A percentile compares a stretch with the other conserved stretches of the same genome.
phyloP scores from a whole-genome alignment of 768 basidiomycete genomes.

The Auriculariales sp. region DNA sequence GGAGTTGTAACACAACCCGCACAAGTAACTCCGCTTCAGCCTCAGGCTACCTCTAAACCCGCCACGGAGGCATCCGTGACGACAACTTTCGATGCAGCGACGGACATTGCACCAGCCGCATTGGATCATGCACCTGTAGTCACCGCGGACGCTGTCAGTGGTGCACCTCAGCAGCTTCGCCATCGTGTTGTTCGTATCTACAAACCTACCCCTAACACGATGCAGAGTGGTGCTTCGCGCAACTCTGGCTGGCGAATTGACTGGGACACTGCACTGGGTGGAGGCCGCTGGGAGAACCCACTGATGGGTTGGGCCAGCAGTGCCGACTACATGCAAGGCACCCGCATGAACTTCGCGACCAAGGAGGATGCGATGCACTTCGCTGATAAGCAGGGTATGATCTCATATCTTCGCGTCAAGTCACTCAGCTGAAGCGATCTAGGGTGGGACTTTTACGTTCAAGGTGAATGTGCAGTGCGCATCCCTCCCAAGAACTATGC shows the following conservation, averaged over 20 bases:
- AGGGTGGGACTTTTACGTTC: slow-evolving; percentile 91
- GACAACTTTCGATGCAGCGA: neutral
- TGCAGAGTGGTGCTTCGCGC: slow-evolving; percentile 85
- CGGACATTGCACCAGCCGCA: neutral
- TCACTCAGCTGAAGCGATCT: slow-evolving; percentile 8
- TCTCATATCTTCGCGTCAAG: neutral
- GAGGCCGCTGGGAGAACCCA: slow-evolving; percentile 93
- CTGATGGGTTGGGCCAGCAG: slow-evolving; percentile 95
- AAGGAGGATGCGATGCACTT: slow-evolving; percentile 90
- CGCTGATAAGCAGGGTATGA: slow-evolving; percentile 86
- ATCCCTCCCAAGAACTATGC: slow-evolving; percentile 80
- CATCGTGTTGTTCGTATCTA: slow-evolving; percentile 85
- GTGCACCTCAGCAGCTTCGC: slow-evolving; percentile 76
- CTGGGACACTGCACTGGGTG: slow-evolving; percentile 81
- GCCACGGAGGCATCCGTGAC: neutral
- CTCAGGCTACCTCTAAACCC: neutral
- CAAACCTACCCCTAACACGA: slow-evolving; percentile 85
- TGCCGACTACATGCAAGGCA: slow-evolving; percentile 94
- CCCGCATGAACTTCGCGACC: slow-evolving; percentile 64
- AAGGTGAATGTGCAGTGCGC: slow-evolving; percentile 43
- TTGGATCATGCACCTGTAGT: slow-evolving; percentile 26
- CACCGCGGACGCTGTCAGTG: slow-evolving; percentile 72
- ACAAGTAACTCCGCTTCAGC: neutral
- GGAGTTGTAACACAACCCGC: neutral
- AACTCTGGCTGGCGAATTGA: slow-evolving; percentile 86